Conservation (phyloP, 2,329 filamentous ascomycete genomes). For the Clarireedia paspali region DNA sequence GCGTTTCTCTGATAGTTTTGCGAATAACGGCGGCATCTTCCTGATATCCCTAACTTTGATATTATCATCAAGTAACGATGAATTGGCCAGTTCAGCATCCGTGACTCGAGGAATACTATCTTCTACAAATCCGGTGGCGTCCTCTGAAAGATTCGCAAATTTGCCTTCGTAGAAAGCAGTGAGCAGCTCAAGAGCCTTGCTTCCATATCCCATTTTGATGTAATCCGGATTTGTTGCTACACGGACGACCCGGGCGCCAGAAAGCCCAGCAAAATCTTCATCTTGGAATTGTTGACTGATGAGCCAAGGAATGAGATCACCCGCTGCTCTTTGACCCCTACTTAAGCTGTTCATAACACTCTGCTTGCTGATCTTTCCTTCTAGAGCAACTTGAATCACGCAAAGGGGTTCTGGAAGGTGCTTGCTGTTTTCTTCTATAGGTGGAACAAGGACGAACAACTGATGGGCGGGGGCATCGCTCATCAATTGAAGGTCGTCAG, state of each 20-base stretch:
- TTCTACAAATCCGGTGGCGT: conserved; percentile 41
- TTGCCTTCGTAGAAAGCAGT: conserved; percentile 93
- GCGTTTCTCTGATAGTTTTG: conserved; percentile 75
- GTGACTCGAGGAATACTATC: conserved; percentile 70
- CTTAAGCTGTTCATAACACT: conserved; percentile 87
- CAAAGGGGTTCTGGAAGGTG: conserved; percentile 87
- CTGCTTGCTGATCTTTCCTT: conserved; percentile 89
- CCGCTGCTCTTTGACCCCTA: conserved; percentile 79
- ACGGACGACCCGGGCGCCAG: conserved; percentile 83
- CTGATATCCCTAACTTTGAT: conserved; percentile 84
- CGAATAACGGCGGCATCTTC: conserved; percentile 88
- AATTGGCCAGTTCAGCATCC: conserved; percentile 70
- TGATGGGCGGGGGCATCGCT: conserved; percentile 96
- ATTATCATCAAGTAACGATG: conserved; percentile 75
- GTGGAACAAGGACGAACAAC: conserved; percentile 86
- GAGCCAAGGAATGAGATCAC: conserved; percentile 94
- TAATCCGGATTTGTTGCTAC: conserved; percentile 98
- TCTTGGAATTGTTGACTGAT: conserved; percentile 98
- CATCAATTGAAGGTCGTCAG: conserved; percentile 97
- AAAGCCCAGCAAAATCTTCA: conserved; percentile 88
- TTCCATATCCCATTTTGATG: conserved; percentile 85
- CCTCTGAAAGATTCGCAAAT: conserved; percentile 76
- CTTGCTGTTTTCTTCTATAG: conserved; percentile 67
- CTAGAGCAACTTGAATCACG: conserved; percentile 87
- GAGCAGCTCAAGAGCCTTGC: conserved; percentile 78